These are phyloP conservation scores for Alliaria petiolata DNA, from an alignment of 345 rosid genomes.

Conservation along the genomic window DNA sequence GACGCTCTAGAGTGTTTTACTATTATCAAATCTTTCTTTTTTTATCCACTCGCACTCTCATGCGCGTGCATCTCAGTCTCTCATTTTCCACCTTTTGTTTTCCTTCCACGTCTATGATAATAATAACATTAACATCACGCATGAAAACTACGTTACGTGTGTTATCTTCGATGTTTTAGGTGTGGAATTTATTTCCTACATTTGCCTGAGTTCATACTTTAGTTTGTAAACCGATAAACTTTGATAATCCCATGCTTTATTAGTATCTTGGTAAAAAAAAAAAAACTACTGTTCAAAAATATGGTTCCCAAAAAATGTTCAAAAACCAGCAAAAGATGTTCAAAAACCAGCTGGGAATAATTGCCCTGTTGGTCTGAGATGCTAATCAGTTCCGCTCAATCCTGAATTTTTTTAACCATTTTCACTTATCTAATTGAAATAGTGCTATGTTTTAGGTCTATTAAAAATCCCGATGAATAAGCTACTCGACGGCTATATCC, in stretches of 20 bases:
- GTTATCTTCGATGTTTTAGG: constrained; percentile 13
- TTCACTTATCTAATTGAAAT: too few relatives aligned
- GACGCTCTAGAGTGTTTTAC: constrained; percentile 38
- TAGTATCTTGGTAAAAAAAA: too few relatives aligned
- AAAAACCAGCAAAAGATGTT: too few relatives aligned
- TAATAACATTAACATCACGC: background rate
- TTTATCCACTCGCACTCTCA: background rate
- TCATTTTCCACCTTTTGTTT: background rate
- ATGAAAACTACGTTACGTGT: constrained; percentile 28
- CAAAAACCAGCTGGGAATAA: too few relatives aligned
- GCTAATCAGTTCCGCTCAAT: too few relatives aligned
- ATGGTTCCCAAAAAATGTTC: too few relatives aligned
- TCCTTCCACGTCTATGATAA: background rate
- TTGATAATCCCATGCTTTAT: background rate
- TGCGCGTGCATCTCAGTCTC: background rate
- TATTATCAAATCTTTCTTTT: background rate
- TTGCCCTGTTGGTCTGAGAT: too few relatives aligned
- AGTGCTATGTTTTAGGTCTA: too few relatives aligned
- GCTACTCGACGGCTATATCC: too few relatives aligned
- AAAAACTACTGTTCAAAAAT: too few relatives aligned
- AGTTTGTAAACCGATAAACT: background rate
- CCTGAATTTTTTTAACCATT: too few relatives aligned
- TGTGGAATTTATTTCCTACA: constrained; percentile 12
- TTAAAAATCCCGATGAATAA: too few relatives aligned
- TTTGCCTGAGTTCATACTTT: constrained; percentile 13